Conservation (phyloP, 2,329 filamentous ascomycete species). For the Apiospora kogelbergensis region DNA sequence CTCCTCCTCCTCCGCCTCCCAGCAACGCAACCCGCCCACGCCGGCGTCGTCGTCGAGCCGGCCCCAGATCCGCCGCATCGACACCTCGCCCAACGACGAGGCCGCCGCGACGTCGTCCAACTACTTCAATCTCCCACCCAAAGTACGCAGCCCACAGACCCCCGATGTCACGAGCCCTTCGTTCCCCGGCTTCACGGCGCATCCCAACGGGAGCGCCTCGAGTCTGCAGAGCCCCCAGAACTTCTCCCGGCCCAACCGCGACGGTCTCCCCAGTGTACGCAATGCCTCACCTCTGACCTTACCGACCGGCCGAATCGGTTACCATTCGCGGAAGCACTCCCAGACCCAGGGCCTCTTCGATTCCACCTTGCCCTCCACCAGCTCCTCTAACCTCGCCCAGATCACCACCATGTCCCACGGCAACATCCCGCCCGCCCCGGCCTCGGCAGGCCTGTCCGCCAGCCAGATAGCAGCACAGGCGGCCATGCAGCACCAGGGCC, state of each 20-base stretch:
- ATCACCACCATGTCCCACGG: conserved; percentile 41
- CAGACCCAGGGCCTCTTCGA: conserved; percentile 77
- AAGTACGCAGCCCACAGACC: conserved; percentile 39
- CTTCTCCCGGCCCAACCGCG: conserved; percentile 54
- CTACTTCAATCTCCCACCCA: conserved; percentile 39
- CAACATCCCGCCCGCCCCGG: conserved; percentile 29
- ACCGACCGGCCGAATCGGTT: conserved; percentile 33
- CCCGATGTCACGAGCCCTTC: conserved; percentile 44
- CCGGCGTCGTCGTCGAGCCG: conserved; percentile 27
- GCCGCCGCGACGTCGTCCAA: conserved; percentile 28
- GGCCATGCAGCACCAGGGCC: conserved; percentile 58
- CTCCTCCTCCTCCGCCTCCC: neutral
- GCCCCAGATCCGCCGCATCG: conserved; percentile 42
- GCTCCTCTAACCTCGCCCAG: conserved; percentile 54
- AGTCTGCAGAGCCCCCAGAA: conserved; percentile 55
- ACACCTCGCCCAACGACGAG: conserved; percentile 31
- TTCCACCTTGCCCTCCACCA: conserved; percentile 65
- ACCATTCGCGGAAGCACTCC: conserved; percentile 59
- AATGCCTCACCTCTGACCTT: conserved; percentile 44
- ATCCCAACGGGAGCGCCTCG: conserved; percentile 46
- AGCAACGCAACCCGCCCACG: neutral
- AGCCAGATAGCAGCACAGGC: conserved; percentile 81
- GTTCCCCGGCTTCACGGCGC: conserved; percentile 48
- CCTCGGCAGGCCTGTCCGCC: conserved; percentile 50
- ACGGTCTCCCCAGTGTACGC: conserved; percentile 32